Evolutionary conservation across 441 rosid genomes (phyloP).

Genomic region (Pelargonium australe): DNA sequence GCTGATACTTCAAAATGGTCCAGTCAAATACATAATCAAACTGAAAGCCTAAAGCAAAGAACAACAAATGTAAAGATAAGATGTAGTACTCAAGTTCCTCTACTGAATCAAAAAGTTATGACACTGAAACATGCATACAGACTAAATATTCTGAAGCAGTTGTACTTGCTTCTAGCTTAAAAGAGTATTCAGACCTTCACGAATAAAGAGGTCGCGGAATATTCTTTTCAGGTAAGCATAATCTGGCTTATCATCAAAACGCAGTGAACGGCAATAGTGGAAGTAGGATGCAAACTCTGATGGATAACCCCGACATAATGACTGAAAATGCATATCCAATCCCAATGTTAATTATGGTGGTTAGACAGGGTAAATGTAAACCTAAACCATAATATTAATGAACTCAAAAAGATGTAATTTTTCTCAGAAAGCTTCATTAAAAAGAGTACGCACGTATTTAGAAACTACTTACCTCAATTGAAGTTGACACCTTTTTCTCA

Average conservation of each 20-base stretch:
- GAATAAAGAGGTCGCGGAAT: conserved; percentile 91
- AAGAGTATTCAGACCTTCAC: conserved; percentile 63
- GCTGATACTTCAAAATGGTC: conserved; percentile 76
- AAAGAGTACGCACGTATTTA: not conserved
- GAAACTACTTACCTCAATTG: conserved; percentile 58
- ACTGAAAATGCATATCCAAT: conserved; percentile 30
- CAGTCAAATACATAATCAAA: conserved; percentile 79
- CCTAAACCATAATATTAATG: conserved; percentile 16
- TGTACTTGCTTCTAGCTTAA: not conserved
- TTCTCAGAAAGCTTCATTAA: not conserved
- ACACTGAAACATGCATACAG: conserved; percentile 6
- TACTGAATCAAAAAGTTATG: not conserved
- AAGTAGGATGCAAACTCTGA: conserved; percentile 96
- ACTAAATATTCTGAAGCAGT: not conserved
- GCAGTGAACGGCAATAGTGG: conserved; percentile 85
- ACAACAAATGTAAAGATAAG: not conserved
- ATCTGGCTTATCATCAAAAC: conserved; percentile 96
- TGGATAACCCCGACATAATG: conserved; percentile 90
- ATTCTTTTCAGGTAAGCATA: conserved; percentile 83
- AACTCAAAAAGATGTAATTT: conserved; percentile 7
- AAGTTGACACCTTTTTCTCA: conserved; percentile 79
- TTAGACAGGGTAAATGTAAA: not conserved
- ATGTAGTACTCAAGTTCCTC: not conserved
- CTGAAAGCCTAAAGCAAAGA: conserved; percentile 64
- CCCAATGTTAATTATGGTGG: not conserved